A percentile compares a stretch with the other conserved stretches of the same genome.
Conservation (phyloP, 2,329 filamentous ascomycete genomes). For the Talaromyces marneffei region DNA sequence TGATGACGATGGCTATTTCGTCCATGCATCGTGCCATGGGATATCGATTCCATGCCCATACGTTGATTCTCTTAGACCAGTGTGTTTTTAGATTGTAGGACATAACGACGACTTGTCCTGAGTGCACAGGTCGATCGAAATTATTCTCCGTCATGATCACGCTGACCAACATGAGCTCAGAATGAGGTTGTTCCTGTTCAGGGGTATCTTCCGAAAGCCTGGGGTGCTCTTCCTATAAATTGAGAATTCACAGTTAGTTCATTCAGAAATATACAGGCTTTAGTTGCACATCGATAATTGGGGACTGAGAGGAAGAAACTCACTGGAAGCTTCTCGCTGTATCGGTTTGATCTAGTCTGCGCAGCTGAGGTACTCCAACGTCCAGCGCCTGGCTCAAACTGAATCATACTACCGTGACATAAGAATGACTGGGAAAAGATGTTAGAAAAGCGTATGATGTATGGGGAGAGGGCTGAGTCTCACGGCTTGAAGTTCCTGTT, state of each 20-base stretch:
- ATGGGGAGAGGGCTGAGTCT: neutral
- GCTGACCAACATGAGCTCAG: neutral
- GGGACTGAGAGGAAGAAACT: neutral
- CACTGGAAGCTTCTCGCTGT: neutral
- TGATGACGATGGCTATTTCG: conserved; percentile 4
- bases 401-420: neutral
- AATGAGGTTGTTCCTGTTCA: neutral
- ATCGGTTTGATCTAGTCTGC: no score
- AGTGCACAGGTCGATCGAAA: neutral
- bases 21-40: neutral
- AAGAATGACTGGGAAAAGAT: neutral
- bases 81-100: neutral
- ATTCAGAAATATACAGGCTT: no score
- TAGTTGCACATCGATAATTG: no score
- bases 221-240: neutral
- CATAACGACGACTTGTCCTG: neutral
- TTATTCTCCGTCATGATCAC: neutral
- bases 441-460: neutral
- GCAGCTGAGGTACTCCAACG: neutral
- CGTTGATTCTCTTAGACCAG: neutral
- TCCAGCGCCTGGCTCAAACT: neutral
- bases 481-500: neutral
- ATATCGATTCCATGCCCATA: neutral
- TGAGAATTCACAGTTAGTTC: neutral
- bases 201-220: neutral